Evolutionary conservation across 129 eudicot species (phyloP).

Genomic region (Flaveria ramosissima): DNA sequence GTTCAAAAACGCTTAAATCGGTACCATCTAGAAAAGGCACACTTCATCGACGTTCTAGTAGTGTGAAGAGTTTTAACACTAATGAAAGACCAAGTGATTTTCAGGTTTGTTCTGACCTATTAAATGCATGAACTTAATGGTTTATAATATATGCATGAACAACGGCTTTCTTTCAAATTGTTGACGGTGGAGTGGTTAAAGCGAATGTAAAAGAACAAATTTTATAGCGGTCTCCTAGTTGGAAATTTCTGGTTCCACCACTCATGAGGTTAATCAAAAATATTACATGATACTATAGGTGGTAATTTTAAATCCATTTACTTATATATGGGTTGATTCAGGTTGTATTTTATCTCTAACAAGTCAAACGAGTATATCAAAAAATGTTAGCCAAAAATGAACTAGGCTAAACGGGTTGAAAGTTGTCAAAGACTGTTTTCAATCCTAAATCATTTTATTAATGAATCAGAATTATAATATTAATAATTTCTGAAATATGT

Average conservation of each 20-base stretch:
- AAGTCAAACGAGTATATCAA: not conserved
- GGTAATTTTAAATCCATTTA: not conserved
- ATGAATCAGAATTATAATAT: not conserved
- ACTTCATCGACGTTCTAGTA: conserved; percentile 38
- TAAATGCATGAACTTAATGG: not conserved
- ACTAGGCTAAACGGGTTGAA: not conserved
- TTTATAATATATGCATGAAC: not conserved
- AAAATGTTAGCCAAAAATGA: not conserved
- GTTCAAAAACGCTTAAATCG: conserved; percentile 30
- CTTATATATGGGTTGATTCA: not conserved
- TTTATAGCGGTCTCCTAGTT: too few species aligned
- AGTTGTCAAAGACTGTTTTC: not conserved
- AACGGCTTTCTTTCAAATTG: not conserved
- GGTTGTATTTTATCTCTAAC: not conserved
- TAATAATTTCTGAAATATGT: not conserved
- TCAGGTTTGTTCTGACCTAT: conserved; percentile 59
- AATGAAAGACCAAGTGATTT: conserved; percentile 38
- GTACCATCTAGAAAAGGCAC: conserved; percentile 33
- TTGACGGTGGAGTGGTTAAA: too few species aligned
- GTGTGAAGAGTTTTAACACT: conserved; percentile 39
- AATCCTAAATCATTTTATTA: not conserved
- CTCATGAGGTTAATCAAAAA: too few species aligned
- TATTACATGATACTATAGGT: too few species aligned
- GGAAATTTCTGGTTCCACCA: too few species aligned
- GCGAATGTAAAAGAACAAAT: too few species aligned